phyloP scores from a whole-genome alignment of 345 rosid genomes.

The Rhodomyrtus tomentosa region DNA sequence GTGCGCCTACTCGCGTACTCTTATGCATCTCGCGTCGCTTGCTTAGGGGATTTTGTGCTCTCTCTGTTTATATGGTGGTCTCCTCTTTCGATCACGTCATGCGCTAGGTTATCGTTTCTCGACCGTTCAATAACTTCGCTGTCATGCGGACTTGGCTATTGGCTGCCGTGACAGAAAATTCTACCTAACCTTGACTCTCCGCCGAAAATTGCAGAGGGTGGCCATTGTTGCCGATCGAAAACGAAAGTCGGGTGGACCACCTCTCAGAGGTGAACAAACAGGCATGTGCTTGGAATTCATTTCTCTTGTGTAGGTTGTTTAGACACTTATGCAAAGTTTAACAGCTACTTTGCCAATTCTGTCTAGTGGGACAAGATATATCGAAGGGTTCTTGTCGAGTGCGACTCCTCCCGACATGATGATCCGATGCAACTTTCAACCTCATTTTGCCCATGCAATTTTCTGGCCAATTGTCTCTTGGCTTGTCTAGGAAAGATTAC shows the following conservation, averaged over 20 bases:
- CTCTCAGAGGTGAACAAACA: neutral
- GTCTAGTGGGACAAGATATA: neutral
- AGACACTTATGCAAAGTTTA: neutral
- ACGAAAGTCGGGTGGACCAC: neutral
- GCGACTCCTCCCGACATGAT: neutral
- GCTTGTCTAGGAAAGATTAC: no score
- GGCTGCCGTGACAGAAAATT: neutral
- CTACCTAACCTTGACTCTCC: neutral
- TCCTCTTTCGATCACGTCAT: neutral
- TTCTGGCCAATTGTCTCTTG: no score
- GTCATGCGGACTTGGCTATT: neutral
- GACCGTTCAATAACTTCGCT: neutral
- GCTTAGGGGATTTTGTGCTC: neutral
- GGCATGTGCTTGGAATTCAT: neutral
- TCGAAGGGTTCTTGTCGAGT: neutral
- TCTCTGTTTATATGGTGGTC: neutral
- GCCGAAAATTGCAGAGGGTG: neutral
- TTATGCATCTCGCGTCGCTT: neutral
- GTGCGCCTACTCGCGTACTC: fast-evolving
- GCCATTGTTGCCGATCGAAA: neutral
- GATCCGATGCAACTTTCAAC: neutral
- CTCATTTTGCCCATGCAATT: neutral
- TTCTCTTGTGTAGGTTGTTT: neutral
- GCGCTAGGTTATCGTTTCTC: neutral
- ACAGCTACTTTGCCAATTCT: neutral